Percentiles rank a stretch among this genome's conserved stretches.
Conservation (phyloP, 495 filamentous ascomycete species). For the Corynascus novoguineensis region DNA sequence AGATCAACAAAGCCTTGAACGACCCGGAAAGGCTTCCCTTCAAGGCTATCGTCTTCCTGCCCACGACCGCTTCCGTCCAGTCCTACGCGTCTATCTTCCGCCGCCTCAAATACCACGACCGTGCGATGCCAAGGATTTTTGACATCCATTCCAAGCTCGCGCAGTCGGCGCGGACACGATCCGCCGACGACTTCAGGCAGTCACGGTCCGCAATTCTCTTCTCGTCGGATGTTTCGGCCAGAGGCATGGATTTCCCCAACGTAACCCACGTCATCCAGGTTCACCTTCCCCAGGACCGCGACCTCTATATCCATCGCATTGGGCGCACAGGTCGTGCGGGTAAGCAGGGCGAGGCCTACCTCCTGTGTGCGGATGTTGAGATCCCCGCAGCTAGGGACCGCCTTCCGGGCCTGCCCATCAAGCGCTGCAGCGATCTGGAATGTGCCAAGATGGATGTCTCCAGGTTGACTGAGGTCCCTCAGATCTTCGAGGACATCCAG, state of each 20-base stretch:
- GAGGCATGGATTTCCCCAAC: slow-evolving; percentile 95
- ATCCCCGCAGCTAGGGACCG: slow-evolving; percentile 39
- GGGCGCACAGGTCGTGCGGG: slow-evolving; percentile 68
- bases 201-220: slow-evolving; percentile 66
- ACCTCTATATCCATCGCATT: slow-evolving; percentile 85
- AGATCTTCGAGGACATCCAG: slow-evolving; percentile 36
- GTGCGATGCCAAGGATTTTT: slow-evolving; percentile 39
- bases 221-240: slow-evolving; percentile 89
- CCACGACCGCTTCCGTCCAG: slow-evolving; percentile 64
- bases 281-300: slow-evolving; percentile 62
- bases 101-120: slow-evolving; percentile 37
- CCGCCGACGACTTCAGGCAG: slow-evolving; percentile 65
- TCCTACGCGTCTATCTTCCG: slow-evolving; percentile 58
- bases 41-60: slow-evolving; percentile 91
- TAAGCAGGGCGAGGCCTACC: slow-evolving; percentile 74
- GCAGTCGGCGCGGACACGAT: slow-evolving; percentile 60
- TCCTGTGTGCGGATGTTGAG: slow-evolving; percentile 63
- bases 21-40: slow-evolving; percentile 54
- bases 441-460: slow-evolving; percentile 47
- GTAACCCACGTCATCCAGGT: slow-evolving; percentile 88
- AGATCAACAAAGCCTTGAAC: slow-evolving; percentile 35
- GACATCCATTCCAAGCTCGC: slow-evolving; percentile 75
- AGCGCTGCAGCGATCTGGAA: slow-evolving; percentile 43
- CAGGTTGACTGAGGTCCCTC: slow-evolving; percentile 29
- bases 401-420: slow-evolving; percentile 62